Conservation (phyloP, 2,329 filamentous ascomycete species). For the Emergomyces africanus region DNA sequence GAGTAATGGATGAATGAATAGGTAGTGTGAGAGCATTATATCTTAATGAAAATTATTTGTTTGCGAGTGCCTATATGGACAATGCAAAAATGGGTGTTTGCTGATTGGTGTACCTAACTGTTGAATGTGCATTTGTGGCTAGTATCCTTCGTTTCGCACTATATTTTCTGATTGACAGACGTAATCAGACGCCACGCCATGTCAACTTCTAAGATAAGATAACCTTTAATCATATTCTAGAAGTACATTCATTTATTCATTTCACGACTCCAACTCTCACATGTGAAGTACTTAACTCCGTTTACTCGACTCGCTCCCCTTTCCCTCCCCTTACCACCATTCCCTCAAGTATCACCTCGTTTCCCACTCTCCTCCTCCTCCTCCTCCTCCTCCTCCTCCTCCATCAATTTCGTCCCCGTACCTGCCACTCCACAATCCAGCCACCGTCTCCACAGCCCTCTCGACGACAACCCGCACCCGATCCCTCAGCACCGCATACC, state of each 20-base stretch:
- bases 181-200: background rate
- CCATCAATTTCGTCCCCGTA: background rate
- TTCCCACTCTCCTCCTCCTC: no score
- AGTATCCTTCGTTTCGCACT: no score
- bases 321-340: background rate
- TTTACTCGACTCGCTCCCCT: background rate
- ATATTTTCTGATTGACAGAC: background rate
- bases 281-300: background rate
- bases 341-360: background rate
- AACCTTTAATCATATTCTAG: background rate
- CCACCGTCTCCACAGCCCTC: constrained; percentile 74
- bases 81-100: no score
- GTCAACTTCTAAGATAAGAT: background rate
- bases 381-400: no score
- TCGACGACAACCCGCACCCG: constrained; percentile 83
- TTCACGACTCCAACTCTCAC: background rate
- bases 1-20: constrained; percentile 19
- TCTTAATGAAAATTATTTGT: background rate
- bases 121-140: no score
- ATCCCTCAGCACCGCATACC: constrained; percentile 64
- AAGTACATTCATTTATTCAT: background rate
- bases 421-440: constrained; percentile 45
- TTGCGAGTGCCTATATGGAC: background rate
- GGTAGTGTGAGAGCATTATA: background rate
- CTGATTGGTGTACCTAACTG: no score